A percentile compares a stretch with the other conserved stretches of the same genome.
phyloP scores from a whole-genome alignment of 1,139 yeast species.

The Yamadazyma sp. region DNA sequence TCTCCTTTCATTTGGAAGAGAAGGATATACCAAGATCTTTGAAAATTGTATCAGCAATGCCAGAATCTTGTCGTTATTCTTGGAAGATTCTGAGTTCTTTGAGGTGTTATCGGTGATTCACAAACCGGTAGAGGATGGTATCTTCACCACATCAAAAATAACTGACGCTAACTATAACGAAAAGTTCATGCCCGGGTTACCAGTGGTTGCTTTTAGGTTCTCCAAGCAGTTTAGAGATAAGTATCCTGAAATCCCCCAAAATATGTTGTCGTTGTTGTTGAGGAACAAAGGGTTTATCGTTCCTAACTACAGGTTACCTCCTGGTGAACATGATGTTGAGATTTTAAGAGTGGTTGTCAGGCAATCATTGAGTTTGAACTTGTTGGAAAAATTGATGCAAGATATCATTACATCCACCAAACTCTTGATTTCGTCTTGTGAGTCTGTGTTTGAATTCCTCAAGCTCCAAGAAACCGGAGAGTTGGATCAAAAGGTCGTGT shows the following conservation, averaged over 20 bases:
- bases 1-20: slow-evolving; percentile 65
- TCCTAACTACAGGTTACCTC: slow-evolving; percentile 88
- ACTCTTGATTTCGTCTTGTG: slow-evolving; percentile 45
- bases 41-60: slow-evolving; percentile 67
- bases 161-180: slow-evolving; percentile 24
- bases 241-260: slow-evolving; percentile 86
- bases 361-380: slow-evolving; percentile 65
- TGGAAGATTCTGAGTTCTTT: slow-evolving; percentile 66
- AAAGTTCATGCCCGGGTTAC: slow-evolving; percentile 71
- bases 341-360: slow-evolving; percentile 85
- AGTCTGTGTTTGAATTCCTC: slow-evolving; percentile 25
- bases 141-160: slow-evolving; percentile 15
- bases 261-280: slow-evolving; percentile 66
- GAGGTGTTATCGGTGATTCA: slow-evolving; percentile 80
- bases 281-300: slow-evolving; percentile 84
- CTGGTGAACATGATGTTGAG: slow-evolving; percentile 53
- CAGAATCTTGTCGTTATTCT: slow-evolving; percentile 60
- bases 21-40: slow-evolving; percentile 68
- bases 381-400: slow-evolving; percentile 68
- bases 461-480: slow-evolving; percentile 17
- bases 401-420: slow-evolving; percentile 62
- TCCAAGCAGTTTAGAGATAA: slow-evolving; percentile 53
- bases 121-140: slow-evolving; percentile 36
- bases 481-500: slow-evolving; percentile 24
- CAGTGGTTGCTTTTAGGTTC: slow-evolving; percentile 85